Evolutionary conservation across 345 rosid species (phyloP).

Genomic region (Euphorbia tirucalli): DNA sequence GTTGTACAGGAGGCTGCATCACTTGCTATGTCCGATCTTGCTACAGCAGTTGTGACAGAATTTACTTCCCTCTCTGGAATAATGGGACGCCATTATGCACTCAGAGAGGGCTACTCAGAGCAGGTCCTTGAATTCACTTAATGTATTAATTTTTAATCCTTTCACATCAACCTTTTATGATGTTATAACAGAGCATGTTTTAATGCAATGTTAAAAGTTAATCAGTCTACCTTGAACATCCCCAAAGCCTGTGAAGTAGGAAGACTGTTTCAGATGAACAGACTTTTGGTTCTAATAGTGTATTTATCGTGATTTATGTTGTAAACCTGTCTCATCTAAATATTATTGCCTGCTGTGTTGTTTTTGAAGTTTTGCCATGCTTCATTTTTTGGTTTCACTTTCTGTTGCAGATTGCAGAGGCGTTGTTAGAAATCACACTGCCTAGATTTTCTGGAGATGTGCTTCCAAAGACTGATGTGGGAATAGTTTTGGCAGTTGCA

Average conservation of each 20-base stretch:
- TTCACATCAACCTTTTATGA: neutral
- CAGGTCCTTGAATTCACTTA: constrained; percentile 51
- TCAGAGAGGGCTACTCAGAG: constrained; percentile 79
- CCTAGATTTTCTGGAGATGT: constrained; percentile 91
- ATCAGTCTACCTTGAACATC: neutral
- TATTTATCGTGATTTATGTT: neutral
- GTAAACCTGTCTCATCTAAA: neutral
- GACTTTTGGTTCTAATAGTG: neutral
- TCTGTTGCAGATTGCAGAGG: constrained; percentile 70
- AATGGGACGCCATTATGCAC: constrained; percentile 98
- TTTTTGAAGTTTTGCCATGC: constrained; percentile 11
- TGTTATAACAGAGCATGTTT: neutral
- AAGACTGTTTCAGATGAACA: neutral
- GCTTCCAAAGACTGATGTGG: constrained; percentile 80
- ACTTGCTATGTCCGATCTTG: constrained; percentile 96
- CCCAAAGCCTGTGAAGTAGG: neutral
- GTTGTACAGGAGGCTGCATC: constrained; percentile 74
- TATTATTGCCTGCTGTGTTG: constrained; percentile 3
- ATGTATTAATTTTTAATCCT: neutral
- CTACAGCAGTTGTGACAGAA: constrained; percentile 87
- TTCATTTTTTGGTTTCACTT: constrained; percentile 6
- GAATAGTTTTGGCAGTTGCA: constrained; percentile 81
- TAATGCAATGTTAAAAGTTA: neutral
- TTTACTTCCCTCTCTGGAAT: constrained; percentile 88
- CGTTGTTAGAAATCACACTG: constrained; percentile 77